Percentiles rank a stretch among this genome's conserved stretches.
Conservation (phyloP, 75 land plant species). For the Larix kaempferi region DNA sequence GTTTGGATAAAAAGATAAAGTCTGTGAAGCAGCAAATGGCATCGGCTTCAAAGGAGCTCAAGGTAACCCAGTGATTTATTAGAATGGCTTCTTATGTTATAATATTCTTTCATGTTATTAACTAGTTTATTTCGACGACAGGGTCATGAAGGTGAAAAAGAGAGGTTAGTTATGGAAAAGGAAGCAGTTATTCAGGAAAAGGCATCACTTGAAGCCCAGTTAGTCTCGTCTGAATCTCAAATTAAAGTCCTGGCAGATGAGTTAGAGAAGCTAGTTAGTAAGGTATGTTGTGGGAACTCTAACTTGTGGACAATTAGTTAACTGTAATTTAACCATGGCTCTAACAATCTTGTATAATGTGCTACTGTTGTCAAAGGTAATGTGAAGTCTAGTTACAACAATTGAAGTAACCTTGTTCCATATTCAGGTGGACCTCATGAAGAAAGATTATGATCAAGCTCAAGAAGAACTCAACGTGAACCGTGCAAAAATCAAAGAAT, state of each 20-base stretch:
- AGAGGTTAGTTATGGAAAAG: slow-evolving; percentile 86
- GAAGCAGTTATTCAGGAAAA: slow-evolving; percentile 78
- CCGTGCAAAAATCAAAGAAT: slow-evolving; percentile 79
- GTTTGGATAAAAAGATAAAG: slow-evolving; percentile 73
- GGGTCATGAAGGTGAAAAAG: slow-evolving; percentile 83
- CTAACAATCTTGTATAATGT: too few species aligned
- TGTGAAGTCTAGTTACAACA: neutral
- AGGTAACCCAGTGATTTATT: slow-evolving; percentile 38
- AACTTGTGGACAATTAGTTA: too few species aligned
- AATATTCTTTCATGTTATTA: neutral
- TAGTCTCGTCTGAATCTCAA: slow-evolving; percentile 40
- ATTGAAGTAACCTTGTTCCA: neutral
- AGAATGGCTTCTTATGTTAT: slow-evolving; percentile 2
- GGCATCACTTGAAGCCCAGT: slow-evolving; percentile 53
- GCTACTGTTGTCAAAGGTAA: neutral
- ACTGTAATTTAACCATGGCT: too few species aligned
- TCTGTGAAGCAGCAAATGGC: slow-evolving; percentile 59
- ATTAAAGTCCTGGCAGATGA: slow-evolving; percentile 53
- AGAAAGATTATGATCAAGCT: slow-evolving; percentile 54
- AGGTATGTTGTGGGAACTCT: slow-evolving; percentile 41
- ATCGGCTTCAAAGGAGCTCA: slow-evolving; percentile 65
- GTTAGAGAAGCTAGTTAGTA: slow-evolving; percentile 37
- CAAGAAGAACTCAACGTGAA: slow-evolving; percentile 62
- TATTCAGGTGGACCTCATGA: slow-evolving; percentile 57
- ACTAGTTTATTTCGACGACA: slow-evolving; percentile 24